Evolutionary conservation across 495 filamentous ascomycete genomes (phyloP).

Genomic region (Pyronema domesticum): DNA sequence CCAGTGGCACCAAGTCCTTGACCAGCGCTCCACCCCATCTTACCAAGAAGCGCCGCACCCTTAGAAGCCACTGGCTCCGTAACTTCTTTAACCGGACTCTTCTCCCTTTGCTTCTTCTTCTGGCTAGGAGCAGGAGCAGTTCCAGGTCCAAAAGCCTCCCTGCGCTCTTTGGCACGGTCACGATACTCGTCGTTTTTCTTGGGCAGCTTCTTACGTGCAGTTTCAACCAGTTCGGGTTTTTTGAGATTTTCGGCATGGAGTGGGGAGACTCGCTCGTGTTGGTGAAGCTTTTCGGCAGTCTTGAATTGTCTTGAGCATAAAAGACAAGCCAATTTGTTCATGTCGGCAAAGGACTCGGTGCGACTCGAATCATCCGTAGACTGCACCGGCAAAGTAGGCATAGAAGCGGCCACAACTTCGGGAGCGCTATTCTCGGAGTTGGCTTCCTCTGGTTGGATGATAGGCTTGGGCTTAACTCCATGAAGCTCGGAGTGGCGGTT

Average conservation of each 20-base stretch:
- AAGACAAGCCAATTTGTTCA: conserved; percentile 53
- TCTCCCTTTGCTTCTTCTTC: conserved; percentile 20
- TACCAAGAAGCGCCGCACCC: conserved; percentile 65
- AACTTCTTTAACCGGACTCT: conserved; percentile 8
- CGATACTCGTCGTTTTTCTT: conserved; percentile 44
- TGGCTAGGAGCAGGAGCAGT: conserved; percentile 34
- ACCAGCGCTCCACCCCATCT: conserved; percentile 79
- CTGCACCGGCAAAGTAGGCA: not conserved
- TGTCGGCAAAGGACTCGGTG: conserved; percentile 48
- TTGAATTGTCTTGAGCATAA: conserved; percentile 64
- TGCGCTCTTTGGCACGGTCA: conserved; percentile 67
- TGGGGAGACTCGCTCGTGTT: conserved; percentile 58
- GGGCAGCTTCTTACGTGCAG: conserved; percentile 40
- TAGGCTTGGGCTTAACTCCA: conserved; percentile 29
- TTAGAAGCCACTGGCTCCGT: conserved; percentile 30
- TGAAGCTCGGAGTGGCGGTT: conserved; percentile 75
- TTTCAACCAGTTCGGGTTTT: conserved; percentile 39
- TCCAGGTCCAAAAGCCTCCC: conserved; percentile 53
- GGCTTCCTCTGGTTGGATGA: conserved; percentile 1
- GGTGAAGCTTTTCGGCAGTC: conserved; percentile 45
- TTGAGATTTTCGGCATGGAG: conserved; percentile 56
- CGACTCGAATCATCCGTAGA: not conserved
- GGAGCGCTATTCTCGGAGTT: not conserved
- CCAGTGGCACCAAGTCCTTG: conserved; percentile 66
- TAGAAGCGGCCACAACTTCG: not conserved